Base-by-base conservation (phyloP, 2,329 filamentous ascomycete species). In the Plenodomus biglobosus region DNA sequence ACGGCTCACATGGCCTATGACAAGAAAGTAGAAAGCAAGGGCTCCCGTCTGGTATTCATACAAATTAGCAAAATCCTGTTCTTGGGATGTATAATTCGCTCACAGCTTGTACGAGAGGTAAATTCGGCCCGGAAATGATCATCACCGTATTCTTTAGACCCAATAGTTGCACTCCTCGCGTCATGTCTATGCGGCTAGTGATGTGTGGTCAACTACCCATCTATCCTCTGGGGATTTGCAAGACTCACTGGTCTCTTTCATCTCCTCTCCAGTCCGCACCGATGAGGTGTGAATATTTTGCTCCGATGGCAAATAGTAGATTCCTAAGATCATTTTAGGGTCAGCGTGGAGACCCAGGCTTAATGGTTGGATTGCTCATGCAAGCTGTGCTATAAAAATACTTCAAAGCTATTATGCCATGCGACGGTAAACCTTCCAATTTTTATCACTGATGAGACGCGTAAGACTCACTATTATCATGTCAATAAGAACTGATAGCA, bases 271-370 rank as follows among this genome's bases (percentile, higher is more conserved):
- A 69, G 0, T 61, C 57, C 5, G 61, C 60, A 19, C 60, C 49
- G 6, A 58, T 57, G 40, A 73, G 59, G 44, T 72, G 63, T 5
- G 69, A 69, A 48, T 71, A 69, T 40, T 66, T 65, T 10, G 73
- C 66, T 5, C 70, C 72, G n/a, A 76, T 71, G 10, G 74, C 74
- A 34, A 76, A 74, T 1, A 76, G 56, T 11, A 76, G 38, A 39
- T 76, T 75, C 27, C 27, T 32, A 32, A 11, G 13, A 15, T 32
- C 13, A 10, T 11, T 15, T 6, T 11, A 24, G 22, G 8, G 13
- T 32, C 27, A 32, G 27, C 27, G 11, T 11, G 7, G 27, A 24
- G 5, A 24, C 10, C 22, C n/a, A n/a, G n/a, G n/a, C n/a, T n/a
- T n/a, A n/a, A n/a, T n/a, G n/a, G n/a, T n/a, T n/a, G n/a, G n/a